Conservation (phyloP, 257 asterid genomes). For the Solanum neorickii region DNA sequence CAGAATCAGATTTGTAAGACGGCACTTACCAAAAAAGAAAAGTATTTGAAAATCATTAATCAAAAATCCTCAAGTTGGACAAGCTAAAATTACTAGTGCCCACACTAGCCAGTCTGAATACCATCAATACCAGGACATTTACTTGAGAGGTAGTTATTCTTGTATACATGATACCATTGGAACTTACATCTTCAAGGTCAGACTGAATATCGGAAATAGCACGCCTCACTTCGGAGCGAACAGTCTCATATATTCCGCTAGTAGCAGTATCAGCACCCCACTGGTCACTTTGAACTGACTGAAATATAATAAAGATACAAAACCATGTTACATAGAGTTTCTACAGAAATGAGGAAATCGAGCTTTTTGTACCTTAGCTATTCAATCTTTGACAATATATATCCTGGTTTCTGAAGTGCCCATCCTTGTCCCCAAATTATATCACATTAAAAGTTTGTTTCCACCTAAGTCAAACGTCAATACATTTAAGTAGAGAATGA, state of each 20-base stretch:
- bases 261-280: conserved; percentile 15
- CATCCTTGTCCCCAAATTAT: background rate
- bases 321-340: background rate
- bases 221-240: conserved; percentile 31
- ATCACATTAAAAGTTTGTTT: background rate
- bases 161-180: background rate
- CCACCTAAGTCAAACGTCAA: background rate
- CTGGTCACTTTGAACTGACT: conserved; percentile 10
- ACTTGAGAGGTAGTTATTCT: background rate
- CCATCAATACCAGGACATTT: background rate
- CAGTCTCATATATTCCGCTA: conserved; percentile 29
- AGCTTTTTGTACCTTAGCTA: background rate
- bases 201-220: conserved; percentile 31
- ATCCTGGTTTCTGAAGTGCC: background rate
- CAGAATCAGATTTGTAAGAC: background rate
- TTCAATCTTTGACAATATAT: background rate
- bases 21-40: background rate
- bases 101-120: background rate
- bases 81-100: background rate
- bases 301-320: background rate
- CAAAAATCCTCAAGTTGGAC: background rate
- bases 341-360: background rate
- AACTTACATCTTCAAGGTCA: conserved; percentile 22
- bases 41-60: background rate
- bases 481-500: background rate